Evolutionary conservation across 805 yeast genomes (phyloP), one percentile per base, ranked within the genome.

Genomic region (Lachancea dasiensis): DNA sequence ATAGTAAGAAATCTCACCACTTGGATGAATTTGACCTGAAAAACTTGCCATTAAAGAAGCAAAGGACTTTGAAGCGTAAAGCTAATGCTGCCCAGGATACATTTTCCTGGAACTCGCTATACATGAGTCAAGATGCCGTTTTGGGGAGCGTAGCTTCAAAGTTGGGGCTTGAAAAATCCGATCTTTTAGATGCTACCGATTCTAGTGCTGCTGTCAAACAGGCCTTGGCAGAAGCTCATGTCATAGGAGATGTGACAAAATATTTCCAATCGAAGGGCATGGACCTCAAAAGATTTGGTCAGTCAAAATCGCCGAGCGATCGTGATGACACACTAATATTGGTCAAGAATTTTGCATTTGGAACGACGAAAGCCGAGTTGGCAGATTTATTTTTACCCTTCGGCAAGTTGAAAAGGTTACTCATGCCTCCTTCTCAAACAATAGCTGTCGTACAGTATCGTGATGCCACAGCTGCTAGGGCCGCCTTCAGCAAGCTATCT

Each of bases 351-450:
- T 83, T 92, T 54, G 95, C 96, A 10, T 84, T 65, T 59, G 95
- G 92, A 17, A 89, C 97, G 1, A 76, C 85, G 0, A 65, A 70
- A 13, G 83, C 77, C 41, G 97, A 92, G 50, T 59, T 92, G 21
- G 79, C 86, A 16, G 95, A 86, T 44, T 56, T 90, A 52, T 92
- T 92, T 52, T 61, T 81, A 2, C 80, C 79, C 26, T 78, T 75
- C 60, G 98, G 98, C 38, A 81, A 81, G 46, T 53, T 92, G 19
- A 78, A 77, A 46, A 72, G 95, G 49, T 69, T 87, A 13, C 63
- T 92, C 45, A 84, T 92, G 86, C 98, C 98, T 11, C 95, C 96
- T 5, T 83, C 94, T 5, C 97, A 97, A 7, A 87, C 96, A 0
- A 86, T 92, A 51, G 97, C 97, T 9, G 83, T 92, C 54, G 79